phyloP scores from a whole-genome alignment of 805 yeast species.

The Metschnikowia kofuensis region DNA sequence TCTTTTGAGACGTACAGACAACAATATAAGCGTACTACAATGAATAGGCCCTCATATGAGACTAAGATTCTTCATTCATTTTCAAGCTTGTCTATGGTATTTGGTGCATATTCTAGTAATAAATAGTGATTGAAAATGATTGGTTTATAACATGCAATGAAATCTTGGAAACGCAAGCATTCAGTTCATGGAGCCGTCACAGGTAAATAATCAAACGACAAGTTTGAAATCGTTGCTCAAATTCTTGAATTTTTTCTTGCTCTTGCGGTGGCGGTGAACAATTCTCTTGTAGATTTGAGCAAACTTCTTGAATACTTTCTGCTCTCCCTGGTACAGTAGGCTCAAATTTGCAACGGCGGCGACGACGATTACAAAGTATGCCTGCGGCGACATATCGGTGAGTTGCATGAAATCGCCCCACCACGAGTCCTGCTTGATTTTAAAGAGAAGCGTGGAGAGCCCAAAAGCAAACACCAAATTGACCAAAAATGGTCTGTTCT shows the following conservation, averaged over 20 bases:
- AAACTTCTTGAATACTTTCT: slow-evolving; percentile 38
- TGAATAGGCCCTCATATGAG: too few species aligned
- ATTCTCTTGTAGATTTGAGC: slow-evolving; percentile 39
- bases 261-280: slow-evolving; percentile 23
- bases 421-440: slow-evolving; percentile 46
- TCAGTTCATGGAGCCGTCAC: neutral
- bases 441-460: slow-evolving; percentile 55
- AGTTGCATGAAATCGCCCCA: slow-evolving; percentile 74
- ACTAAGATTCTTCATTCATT: too few species aligned
- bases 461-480: slow-evolving; percentile 53
- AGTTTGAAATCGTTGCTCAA: slow-evolving; percentile 10
- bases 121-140: neutral
- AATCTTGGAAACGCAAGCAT: too few species aligned
- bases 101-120: too few species aligned
- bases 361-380: slow-evolving; percentile 50
- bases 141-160: neutral
- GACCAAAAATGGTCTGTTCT: slow-evolving; percentile 67
- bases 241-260: slow-evolving; percentile 34
- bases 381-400: slow-evolving; percentile 51
- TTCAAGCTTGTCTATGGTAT: too few species aligned
- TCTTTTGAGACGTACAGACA: too few species aligned
- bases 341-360: slow-evolving; percentile 50
- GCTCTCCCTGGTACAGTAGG: slow-evolving; percentile 45
- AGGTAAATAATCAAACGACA: neutral
- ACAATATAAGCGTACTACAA: too few species aligned